Conservation (phyloP, 345 rosid genomes). For the Aquilaria sinensis region DNA sequence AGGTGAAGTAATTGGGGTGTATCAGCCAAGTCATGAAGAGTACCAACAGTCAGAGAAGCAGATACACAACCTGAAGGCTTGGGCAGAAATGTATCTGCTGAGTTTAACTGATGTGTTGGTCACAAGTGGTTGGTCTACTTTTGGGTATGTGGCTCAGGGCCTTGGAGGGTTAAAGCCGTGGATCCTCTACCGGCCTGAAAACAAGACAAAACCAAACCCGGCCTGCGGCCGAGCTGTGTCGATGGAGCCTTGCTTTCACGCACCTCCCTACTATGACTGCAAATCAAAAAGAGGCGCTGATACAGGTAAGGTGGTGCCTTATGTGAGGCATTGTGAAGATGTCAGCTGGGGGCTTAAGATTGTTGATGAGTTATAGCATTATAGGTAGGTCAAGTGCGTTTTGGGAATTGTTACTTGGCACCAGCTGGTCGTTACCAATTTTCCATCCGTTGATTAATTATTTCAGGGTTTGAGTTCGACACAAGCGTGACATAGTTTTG, state of each 20-base stretch:
- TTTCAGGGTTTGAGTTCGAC: too few species aligned
- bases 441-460: too few species aligned
- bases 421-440: too few species aligned
- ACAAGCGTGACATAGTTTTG: too few species aligned
- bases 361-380: constrained; percentile 34
- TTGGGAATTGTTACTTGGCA: too few species aligned
- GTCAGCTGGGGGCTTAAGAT: constrained; percentile 73
- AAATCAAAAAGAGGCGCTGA: constrained; percentile 52
- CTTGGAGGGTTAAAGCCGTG: constrained; percentile 66
- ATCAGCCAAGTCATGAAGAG: constrained; percentile 74
- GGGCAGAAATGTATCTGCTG: constrained; percentile 70
- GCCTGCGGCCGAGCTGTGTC: constrained; percentile 59
- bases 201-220: constrained; percentile 34
- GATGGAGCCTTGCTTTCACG: constrained; percentile 78
- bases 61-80: constrained; percentile 61
- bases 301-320: constrained; percentile 44
- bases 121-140: constrained; percentile 74
- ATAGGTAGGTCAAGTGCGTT: not conserved
- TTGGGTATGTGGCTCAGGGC: constrained; percentile 76
- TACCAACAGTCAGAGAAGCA: constrained; percentile 51
- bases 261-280: constrained; percentile 72
- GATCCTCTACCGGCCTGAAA: constrained; percentile 60
- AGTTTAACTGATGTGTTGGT: constrained; percentile 48
- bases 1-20: constrained; percentile 44
- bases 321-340: constrained; percentile 70